These are phyloP conservation scores for Cystofilobasidium bisporidii DNA, from an alignment of 768 basidiomycete genomes.

Conservation along the genomic window DNA sequence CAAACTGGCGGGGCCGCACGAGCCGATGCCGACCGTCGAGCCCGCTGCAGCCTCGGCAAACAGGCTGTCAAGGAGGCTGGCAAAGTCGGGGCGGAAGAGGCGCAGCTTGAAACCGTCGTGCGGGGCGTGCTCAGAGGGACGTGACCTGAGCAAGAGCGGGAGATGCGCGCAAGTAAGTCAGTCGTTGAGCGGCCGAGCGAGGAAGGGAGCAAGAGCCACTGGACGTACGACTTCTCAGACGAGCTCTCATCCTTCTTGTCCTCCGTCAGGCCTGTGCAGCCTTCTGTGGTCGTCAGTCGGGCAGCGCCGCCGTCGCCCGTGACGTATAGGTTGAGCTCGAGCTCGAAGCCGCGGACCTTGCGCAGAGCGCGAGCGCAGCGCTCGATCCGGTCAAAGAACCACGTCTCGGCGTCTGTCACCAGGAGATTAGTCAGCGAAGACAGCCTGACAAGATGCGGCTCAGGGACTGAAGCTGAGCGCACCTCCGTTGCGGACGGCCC, in stretches of 20 bases:
- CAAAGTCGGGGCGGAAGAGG: not conserved
- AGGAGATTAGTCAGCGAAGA: too few relatives aligned
- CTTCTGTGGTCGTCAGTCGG: not conserved
- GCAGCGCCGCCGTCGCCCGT: not conserved
- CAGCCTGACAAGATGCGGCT: too few relatives aligned
- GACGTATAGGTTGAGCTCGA: not conserved
- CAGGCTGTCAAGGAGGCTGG: not conserved
- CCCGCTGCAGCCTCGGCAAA: not conserved
- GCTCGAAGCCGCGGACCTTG: not conserved
- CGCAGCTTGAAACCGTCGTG: not conserved
- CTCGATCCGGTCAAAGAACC: not conserved
- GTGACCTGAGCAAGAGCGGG: not conserved
- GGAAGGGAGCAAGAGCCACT: not conserved
- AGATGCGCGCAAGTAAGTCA: not conserved
- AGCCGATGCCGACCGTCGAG: not conserved
- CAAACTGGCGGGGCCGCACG: not conserved
- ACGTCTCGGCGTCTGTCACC: not conserved
- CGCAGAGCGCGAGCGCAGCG: not conserved
- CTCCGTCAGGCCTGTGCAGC: not conserved
- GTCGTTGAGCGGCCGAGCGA: too few relatives aligned
- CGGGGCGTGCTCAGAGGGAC: not conserved
- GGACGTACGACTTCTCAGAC: not conserved
- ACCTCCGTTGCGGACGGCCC: not conserved
- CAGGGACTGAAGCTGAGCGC: too few relatives aligned
- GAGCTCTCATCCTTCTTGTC: not conserved